phyloP scores from a whole-genome alignment of 306 rosid genomes.

The Pyrus betulifolia region DNA sequence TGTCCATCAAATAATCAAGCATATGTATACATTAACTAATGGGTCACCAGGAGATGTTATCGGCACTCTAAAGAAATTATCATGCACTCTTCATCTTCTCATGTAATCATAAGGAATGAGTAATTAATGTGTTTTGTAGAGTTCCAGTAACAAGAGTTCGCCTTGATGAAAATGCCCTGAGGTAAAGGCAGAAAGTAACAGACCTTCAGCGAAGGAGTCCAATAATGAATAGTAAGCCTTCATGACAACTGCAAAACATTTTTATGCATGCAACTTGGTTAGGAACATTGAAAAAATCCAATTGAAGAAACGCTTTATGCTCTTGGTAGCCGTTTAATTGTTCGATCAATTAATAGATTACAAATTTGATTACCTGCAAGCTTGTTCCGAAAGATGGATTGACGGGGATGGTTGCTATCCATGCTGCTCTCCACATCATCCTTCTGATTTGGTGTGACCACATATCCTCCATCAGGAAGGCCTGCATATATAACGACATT shows the following conservation, averaged over 20 bases:
- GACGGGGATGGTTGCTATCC: not conserved
- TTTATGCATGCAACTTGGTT: not conserved
- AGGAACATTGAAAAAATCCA: not conserved
- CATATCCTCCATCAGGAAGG: not conserved
- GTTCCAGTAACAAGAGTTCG: not conserved
- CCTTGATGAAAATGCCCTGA: not conserved
- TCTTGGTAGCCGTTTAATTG: too few relatives aligned
- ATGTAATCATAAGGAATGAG: too few relatives aligned
- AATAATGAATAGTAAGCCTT: not conserved
- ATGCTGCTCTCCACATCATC: not conserved
- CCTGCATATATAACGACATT: not conserved
- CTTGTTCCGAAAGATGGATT: not conserved
- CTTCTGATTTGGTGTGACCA: not conserved
- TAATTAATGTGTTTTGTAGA: too few relatives aligned
- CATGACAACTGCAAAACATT: not conserved
- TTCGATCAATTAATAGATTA: not conserved
- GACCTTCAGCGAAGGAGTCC: not conserved
- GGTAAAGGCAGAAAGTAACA: not conserved
- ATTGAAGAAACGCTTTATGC: not conserved
- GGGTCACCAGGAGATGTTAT: too few relatives aligned
- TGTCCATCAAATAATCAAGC: not conserved
- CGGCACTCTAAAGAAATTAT: too few relatives aligned
- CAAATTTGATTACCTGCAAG: not conserved
- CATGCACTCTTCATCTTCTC: too few relatives aligned
- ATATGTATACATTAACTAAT: too few relatives aligned